Base-by-base conservation (phyloP, 257 asterid species). In the Nicotiana tabacum region DNA sequence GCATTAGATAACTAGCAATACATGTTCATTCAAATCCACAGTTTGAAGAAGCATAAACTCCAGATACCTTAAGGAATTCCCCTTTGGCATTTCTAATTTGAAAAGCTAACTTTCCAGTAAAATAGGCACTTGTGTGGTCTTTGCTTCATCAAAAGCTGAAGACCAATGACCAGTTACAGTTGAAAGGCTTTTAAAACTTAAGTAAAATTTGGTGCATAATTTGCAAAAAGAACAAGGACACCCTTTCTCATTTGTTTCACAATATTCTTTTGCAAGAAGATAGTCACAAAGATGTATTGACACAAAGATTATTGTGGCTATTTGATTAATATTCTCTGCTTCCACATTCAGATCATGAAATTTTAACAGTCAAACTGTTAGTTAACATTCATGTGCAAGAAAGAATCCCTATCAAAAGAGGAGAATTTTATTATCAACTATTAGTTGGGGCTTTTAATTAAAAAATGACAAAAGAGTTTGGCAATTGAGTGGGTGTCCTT, bases 221-320 rank as follows among this genome's bases (percentile, higher is more conserved):
- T 30, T 69, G 33, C 18, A 2, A 39, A 37, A 69, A 17, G 30
- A 43, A 43, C 35, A 43, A 70, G 35, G 78, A 21, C 78, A 37
- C 5, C 0, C 77, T 37, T 69, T 5, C 57, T 39, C 51, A 43
- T 43, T 43, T 43, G 17, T n/a, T 39, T 69, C 6, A 3, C 78
- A 69, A 9, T 69, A 69, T 69, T n/a, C 78, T 39, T 69, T 69
- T 69, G 77, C 57, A 39, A 39, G 33, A 69, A 69, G 77, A 32
- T 69, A n/a, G 77, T 5, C 6, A 0, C 24, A 8, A 3, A 43
- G 15, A 12, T 21, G 35, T 35, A 70, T 43, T 21, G 11, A 11
- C 3, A 8, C 57, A 69, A 39, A 69, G 6, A 39, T 37, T 69
- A 12, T 39, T 39, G 60, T 33, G 60, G 78, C 60, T 43, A 21